phyloP scores from a whole-genome alignment of 139 green algal species.

The Pleodorina starrii region DNA sequence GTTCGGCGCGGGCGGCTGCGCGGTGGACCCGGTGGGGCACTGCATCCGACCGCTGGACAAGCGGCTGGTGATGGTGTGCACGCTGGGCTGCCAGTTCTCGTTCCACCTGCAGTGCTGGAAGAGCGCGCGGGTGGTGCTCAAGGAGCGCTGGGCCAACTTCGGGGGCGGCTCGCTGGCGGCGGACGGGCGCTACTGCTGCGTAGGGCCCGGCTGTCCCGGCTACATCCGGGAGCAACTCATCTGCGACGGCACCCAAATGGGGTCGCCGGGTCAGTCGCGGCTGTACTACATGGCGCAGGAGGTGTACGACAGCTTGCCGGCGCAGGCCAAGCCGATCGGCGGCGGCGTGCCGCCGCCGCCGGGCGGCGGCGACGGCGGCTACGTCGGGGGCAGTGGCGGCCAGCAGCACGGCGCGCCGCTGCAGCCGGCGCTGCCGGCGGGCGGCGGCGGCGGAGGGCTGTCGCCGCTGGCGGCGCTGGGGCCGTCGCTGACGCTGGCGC shows the following conservation, averaged over 20 bases:
- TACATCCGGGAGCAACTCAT: slow-evolving; percentile 39
- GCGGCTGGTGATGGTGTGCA: slow-evolving; percentile 41
- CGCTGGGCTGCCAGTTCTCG: slow-evolving; percentile 35
- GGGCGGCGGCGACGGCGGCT: not conserved
- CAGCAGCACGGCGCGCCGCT: not conserved
- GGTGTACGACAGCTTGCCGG: slow-evolving; percentile 36
- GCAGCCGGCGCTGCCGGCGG: not conserved
- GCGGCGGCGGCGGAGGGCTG: not conserved
- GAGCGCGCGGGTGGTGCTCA: slow-evolving; percentile 6
- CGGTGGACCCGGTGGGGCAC: slow-evolving; percentile 41
- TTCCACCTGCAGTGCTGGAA: slow-evolving; percentile 53
- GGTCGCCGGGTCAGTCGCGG: not conserved
- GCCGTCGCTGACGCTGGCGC: slow-evolving; percentile 31
- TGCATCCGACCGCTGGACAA: slow-evolving; percentile 44
- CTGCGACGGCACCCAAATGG: slow-evolving; percentile 29
- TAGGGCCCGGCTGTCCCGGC: slow-evolving; percentile 27
- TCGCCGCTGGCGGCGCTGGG: not conserved
- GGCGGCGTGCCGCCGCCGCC: slow-evolving; percentile 10
- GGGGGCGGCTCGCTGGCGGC: slow-evolving; percentile 3
- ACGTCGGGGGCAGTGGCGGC: not conserved
- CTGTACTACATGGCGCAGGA: slow-evolving; percentile 23
- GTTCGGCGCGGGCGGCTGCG: slow-evolving; percentile 9
- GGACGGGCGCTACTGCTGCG: slow-evolving; percentile 23
- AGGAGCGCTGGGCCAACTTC: slow-evolving; percentile 28
- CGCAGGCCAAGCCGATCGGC: slow-evolving; percentile 29